Base-by-base conservation (phyloP, 345 rosid genomes). In the Rubroshorea leprosula region DNA sequence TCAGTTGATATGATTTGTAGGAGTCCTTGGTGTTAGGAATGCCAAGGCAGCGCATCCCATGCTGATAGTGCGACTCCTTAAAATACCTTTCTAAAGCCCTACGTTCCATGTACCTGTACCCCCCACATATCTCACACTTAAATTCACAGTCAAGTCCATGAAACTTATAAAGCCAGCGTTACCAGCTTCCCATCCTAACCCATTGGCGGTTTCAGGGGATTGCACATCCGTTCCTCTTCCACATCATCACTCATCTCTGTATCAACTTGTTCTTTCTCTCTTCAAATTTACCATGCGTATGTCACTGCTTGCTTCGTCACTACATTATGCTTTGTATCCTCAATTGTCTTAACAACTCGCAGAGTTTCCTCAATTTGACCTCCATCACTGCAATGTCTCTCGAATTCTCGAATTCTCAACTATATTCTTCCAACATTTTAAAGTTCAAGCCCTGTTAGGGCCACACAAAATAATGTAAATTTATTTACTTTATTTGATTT, bases 181-280 rank as follows among this genome's bases (percentile, higher is more conserved):
- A 94, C 87, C 64, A 97, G 99, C 68, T 90, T 94, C 75, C 99
- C 99, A 69, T 94, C 99, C 97, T 95, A 87, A 56, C 97, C 97
- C 95, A 90, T 90, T 17, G 99, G 97, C 66, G 90, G 69, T 64
- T 85, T 94, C 49, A 94, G 85, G 12, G 97, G 99, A 70, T 90
- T 94, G 70, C 87, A 94, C 20, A 94, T 78, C 75, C 84, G 87
- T 51, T 85, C 89, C 19, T 94, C 99, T 0, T 94, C 99, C 15
- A 90, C 99, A 53, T 87, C 97, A 68, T 97, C n/a, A n/a, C n/a
- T n/a, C n/a, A n/a, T 94, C 76, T 94, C 99, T 54, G 81, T 72
- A 69, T 90, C 97, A 20, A 84, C 92, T 53, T 83, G 90, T 26
- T 80, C 75, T 90, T 97, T 69, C 87, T 97, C 96, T 87, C 81